Evolutionary conservation across 495 filamentous ascomycete genomes (phyloP), one percentile per base, ranked within the genome.

Genomic region (Neurospora sp.): DNA sequence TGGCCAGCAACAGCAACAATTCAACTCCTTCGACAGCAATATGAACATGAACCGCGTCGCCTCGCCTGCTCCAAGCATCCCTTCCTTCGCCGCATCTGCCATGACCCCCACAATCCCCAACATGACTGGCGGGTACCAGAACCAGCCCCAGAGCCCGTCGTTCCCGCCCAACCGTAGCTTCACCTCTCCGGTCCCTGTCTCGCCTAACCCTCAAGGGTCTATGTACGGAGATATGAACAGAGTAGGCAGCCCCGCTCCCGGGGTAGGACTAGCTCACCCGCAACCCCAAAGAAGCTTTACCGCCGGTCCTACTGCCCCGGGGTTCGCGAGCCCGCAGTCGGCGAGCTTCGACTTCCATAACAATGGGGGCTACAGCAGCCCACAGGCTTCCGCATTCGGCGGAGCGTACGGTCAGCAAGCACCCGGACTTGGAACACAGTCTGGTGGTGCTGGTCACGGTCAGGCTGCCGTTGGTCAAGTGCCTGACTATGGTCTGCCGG

Each of bases 241-340:
- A 35, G 71, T 74, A 20, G 74, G 70, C 68, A 81, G 78, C 70
- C 77, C 79, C 3, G 75, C 74, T 7, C 74, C 72, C 6, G 53
- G 27, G 3, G 53, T 27, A 3, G 53, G 53, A 7, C 40, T 80
- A 40, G 74, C 71, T 3, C 70, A 71, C 3, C 79, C 76, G 3
- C 79, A 80, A 70, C 80, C 80, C 4, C 78, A 79, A 59, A 74
- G 80, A 61, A 81, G 79, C 68, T 80, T 75, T 42, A 81, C 76
- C 1, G 65, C 74, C 2, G 53, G 53, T 65, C 53, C 53, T 35
- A 65, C 53, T 7, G 27, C 53, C 12, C 53, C 53, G 0, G 53
- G 53, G 2, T 65, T 65, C 3, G 27, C 53, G 6, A 65, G 53
- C 31, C 53, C 53, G 53, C 53, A 65, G 27, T 35, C 53, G 12